A percentile compares a stretch with the other conserved stretches of the same genome.
phyloP scores from a whole-genome alignment of 805 yeast species.

The Hemisphaericaspora nanyangensis region DNA sequence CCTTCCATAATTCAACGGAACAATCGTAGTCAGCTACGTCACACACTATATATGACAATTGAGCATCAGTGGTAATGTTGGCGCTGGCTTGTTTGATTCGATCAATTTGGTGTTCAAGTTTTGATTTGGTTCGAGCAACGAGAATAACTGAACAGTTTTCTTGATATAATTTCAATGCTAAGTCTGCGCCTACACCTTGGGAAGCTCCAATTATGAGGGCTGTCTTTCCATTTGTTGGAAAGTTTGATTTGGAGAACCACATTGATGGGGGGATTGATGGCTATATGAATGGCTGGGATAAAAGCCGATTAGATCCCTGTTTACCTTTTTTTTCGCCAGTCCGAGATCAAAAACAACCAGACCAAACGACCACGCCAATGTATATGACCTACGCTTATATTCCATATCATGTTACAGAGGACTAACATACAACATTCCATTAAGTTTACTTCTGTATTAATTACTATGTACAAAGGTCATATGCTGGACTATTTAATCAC shows the following conservation, averaged over 20 bases:
- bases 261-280: conserved; percentile 10
- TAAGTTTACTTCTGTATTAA: too few relatives aligned
- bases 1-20: conserved; percentile 43
- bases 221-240: conserved; percentile 42
- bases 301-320: too few relatives aligned
- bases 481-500: too few relatives aligned
- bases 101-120: conserved; percentile 48
- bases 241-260: conserved; percentile 21
- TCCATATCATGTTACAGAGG: too few relatives aligned
- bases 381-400: too few relatives aligned
- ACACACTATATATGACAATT: conserved; percentile 47
- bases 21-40: conserved; percentile 60
- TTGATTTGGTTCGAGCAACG: conserved; percentile 71
- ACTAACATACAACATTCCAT: too few relatives aligned
- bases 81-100: conserved; percentile 30
- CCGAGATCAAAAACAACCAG: too few relatives aligned
- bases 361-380: too few relatives aligned
- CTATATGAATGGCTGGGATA: too few relatives aligned
- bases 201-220: conserved; percentile 91
- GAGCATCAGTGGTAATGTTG: neutral
- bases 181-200: conserved; percentile 84
- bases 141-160: conserved; percentile 63
- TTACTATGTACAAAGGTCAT: too few relatives aligned
- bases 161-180: conserved; percentile 56
- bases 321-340: too few relatives aligned